Conservation (phyloP, 305 asterid species). For the Solanum hybrid region DNA sequence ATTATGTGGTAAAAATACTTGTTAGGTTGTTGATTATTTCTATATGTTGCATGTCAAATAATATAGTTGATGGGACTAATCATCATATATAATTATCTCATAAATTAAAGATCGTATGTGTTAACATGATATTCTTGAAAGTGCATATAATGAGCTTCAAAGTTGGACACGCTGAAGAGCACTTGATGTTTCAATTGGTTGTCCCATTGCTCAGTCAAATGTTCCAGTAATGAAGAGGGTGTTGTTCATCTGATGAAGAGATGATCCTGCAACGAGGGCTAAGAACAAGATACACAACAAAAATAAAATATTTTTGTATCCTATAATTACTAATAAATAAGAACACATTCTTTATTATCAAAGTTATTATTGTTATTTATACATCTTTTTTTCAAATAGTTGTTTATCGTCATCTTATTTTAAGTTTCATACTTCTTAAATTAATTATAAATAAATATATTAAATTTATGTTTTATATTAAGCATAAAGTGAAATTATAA, state of each 20-base stretch:
- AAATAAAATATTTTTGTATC: not conserved
- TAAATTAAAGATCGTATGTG: not conserved
- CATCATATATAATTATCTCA: not conserved
- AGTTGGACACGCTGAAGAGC: not conserved
- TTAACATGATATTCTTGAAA: not conserved
- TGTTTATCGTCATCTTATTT: not conserved
- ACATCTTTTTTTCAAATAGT: not conserved
- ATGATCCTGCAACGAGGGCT: not conserved
- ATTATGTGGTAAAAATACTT: not conserved
- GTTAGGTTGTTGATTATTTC: not conserved
- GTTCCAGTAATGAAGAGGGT: not conserved
- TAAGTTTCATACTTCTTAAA: no score
- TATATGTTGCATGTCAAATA: not conserved
- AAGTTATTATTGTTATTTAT: no score
- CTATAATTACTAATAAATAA: not conserved
- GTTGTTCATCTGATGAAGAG: not conserved
- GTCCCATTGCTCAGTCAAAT: not conserved
- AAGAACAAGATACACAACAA: not conserved
- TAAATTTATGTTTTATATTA: no score
- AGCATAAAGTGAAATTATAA: not conserved
- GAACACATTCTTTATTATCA: not conserved
- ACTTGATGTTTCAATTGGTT: not conserved
- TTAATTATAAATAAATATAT: no score
- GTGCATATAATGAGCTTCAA: not conserved
- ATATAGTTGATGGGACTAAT: not conserved